These are phyloP conservation scores for Sugiyamaella novakii DNA, from an alignment of 1,139 yeast genomes.

Conservation along the genomic window DNA sequence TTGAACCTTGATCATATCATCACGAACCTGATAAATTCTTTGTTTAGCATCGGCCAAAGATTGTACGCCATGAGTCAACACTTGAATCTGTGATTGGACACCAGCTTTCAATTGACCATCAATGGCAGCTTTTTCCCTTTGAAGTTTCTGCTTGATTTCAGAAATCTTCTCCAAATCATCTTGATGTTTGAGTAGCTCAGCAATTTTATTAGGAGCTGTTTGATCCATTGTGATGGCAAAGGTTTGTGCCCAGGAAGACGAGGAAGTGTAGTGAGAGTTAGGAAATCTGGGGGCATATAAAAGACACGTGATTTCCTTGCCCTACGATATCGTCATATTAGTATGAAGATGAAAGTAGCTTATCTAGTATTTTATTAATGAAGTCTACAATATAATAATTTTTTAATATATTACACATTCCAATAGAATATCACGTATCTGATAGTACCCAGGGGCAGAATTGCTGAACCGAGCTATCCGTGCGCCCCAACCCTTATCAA, in stretches of 20 bases:
- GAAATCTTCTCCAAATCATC: conserved; percentile 57
- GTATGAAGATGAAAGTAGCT: too few species aligned
- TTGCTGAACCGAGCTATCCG: too few species aligned
- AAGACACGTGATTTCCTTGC: conserved; percentile 1
- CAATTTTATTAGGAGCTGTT: conserved; percentile 26
- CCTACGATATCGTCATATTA: too few species aligned
- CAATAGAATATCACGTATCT: too few species aligned
- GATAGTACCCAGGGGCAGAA: too few species aligned
- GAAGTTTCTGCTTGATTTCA: conserved; percentile 58
- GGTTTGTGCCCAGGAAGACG: too few species aligned
- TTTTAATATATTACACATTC: too few species aligned
- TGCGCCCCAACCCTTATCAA: conserved; percentile 1
- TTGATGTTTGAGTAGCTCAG: conserved; percentile 39
- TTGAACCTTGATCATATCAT: conserved; percentile 38
- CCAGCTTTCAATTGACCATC: conserved; percentile 70
- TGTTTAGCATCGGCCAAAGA: conserved; percentile 39
- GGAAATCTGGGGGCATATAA: neutral
- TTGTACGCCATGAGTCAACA: conserved; percentile 46
- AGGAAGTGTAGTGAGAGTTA: too few species aligned
- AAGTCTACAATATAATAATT: too few species aligned
- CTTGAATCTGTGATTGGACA: conserved; percentile 61
- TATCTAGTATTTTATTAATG: too few species aligned
- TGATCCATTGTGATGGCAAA: conserved; percentile 16
- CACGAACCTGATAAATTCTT: conserved; percentile 36
- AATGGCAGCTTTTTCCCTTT: conserved; percentile 69